Conservation (phyloP, 495 filamentous ascomycete genomes). For the Aspergillus leporis region DNA sequence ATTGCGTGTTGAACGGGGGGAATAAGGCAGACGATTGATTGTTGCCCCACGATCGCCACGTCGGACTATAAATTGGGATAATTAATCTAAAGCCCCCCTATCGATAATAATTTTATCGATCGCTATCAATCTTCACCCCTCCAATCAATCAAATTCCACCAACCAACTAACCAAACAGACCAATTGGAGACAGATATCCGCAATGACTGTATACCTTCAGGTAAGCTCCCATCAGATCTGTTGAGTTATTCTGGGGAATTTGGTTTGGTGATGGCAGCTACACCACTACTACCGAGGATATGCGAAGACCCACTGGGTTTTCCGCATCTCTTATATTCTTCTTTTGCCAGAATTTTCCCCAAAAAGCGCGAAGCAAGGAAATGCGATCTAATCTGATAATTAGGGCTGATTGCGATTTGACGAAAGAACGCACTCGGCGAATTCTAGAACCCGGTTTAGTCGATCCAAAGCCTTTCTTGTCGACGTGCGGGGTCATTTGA, state of each 20-base stretch:
- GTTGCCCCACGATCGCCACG: background rate
- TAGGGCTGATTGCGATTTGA: background rate
- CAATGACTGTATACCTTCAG: background rate
- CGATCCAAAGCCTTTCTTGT: background rate
- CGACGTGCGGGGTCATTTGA: background rate
- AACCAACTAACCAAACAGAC: background rate
- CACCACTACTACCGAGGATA: background rate
- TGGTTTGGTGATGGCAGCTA: background rate
- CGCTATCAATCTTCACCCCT: background rate
- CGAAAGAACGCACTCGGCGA: background rate
- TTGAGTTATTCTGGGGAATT: background rate
- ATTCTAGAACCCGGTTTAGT: background rate
- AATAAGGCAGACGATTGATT: background rate
- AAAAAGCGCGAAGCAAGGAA: background rate
- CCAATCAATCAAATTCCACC: background rate
- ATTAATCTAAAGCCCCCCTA: background rate
- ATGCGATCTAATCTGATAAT: background rate
- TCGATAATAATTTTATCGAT: background rate
- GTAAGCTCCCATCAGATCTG: background rate
- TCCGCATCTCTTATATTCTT: background rate
- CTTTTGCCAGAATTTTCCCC: background rate
- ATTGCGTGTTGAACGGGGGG: too few species aligned
- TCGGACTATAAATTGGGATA: background rate
- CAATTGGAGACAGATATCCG: background rate
- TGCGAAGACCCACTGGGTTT: background rate